Base-by-base conservation (phyloP, 1,284 basidiomycete species). In the Cryptococcus depauperatus region DNA sequence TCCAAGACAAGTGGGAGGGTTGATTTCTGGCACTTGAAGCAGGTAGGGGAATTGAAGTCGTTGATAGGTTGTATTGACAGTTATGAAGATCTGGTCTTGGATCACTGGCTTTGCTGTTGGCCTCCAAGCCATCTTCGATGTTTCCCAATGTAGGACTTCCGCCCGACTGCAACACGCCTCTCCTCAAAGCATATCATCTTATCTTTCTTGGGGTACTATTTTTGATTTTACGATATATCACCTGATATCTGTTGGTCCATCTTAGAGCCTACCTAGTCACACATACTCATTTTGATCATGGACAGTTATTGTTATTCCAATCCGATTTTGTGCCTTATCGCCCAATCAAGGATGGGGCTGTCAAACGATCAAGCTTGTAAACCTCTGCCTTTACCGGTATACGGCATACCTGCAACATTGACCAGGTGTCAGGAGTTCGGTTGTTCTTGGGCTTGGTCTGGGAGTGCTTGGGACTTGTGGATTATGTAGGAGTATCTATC, bases 231-330 rank as follows among this genome's bases (percentile, higher is more conserved):
- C 3, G 30, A 26, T 4, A n/a, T n/a, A 33, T 13, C 8, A 8
- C 11, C 43, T 50, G 37, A 52, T 7, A 5, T 35, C 21, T 19
- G 8, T 16, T 14, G 5, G 28, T 16, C 14, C 3, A 23, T 11
- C 25, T 3, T 46, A 71, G 69, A 26, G 69, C 64, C 43, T 70
- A 70, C 50, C 59, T 71, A 41, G 57, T 71, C 41, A 69, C 68
- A 2, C 69, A 71, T 40, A 67, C 69, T 1, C 69, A 71, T 47
- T 50, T 71, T 29, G 69, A 71, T 42, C 69, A 71, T 44, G 58
- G 51, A 18, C 49, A 57, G 16, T 66, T 66, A 1, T 56, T 71
- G 32, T 64, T 70, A 52, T 51, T 71, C 45, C 52, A 66, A 3
- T 66, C 68, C 7, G 69, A 68, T 4, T 70, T 67, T 4, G 50